Conservation (phyloP, 805 yeast genomes). For the Candida awuae region DNA sequence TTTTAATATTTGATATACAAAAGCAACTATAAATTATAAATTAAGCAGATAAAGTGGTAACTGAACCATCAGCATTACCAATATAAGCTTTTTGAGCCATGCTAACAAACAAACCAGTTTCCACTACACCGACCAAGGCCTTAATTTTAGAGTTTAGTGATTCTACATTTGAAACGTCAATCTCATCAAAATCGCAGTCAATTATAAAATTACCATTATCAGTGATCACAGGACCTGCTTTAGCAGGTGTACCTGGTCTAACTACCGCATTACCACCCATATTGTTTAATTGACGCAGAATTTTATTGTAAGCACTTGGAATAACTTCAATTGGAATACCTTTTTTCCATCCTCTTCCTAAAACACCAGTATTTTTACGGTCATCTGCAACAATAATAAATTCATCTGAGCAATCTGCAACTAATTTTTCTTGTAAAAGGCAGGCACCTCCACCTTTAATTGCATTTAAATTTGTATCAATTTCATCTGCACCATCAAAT, state of each 20-base stretch:
- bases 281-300: slow-evolving; percentile 49
- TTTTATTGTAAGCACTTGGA: slow-evolving; percentile 78
- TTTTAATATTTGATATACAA: no score
- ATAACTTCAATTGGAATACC: slow-evolving; percentile 96
- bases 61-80: slow-evolving; percentile 72
- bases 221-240: slow-evolving; percentile 96
- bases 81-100: slow-evolving; percentile 79
- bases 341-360: slow-evolving; percentile 78
- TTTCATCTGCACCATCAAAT: slow-evolving; percentile 98
- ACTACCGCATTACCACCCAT: slow-evolving; percentile 62
- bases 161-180: slow-evolving; percentile 39
- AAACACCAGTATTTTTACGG: slow-evolving; percentile 64
- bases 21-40: not conserved
- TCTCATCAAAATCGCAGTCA: slow-evolving; percentile 86
- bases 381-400: slow-evolving; percentile 90
- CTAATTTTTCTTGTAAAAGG: slow-evolving; percentile 89
- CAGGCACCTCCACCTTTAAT: slow-evolving; percentile 99
- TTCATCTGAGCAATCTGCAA: slow-evolving; percentile 67
- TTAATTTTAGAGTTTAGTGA: slow-evolving; percentile 60
- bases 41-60: slow-evolving; percentile 32
- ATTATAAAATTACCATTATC: slow-evolving; percentile 91
- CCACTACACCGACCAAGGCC: slow-evolving; percentile 85
- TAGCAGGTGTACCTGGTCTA: slow-evolving; percentile 82
- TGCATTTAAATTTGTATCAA: slow-evolving; percentile 69
- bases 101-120: slow-evolving; percentile 80